phyloP scores from a whole-genome alignment of 2,329 filamentous ascomycete genomes.

The Shiraia bambusicola region DNA sequence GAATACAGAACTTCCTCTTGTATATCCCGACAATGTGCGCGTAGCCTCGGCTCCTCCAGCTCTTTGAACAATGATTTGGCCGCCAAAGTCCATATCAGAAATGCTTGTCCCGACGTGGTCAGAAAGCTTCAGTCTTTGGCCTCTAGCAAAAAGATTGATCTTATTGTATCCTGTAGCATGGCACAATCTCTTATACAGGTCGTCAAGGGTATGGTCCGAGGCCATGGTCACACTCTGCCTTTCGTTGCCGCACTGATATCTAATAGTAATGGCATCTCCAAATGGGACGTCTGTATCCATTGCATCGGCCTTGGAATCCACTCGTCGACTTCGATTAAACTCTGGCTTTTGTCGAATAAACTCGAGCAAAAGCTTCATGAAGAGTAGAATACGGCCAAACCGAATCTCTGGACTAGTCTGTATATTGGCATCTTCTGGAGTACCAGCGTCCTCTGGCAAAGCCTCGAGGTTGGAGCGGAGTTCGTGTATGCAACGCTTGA shows the following conservation, averaged over 20 bases:
- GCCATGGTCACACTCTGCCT: slow-evolving; percentile 67
- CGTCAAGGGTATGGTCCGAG: slow-evolving; percentile 67
- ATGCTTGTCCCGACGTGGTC: slow-evolving; percentile 61
- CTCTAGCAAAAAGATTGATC: slow-evolving; percentile 71
- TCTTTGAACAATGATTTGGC: slow-evolving; percentile 35
- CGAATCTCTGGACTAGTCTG: slow-evolving; percentile 25
- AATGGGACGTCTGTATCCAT: slow-evolving; percentile 53
- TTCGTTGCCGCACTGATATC: slow-evolving; percentile 68
- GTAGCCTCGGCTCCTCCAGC: slow-evolving; percentile 29
- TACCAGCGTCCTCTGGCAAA: slow-evolving; percentile 6
- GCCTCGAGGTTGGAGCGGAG: slow-evolving; percentile 38
- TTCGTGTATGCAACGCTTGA: slow-evolving; percentile 71
- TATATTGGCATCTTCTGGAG: slow-evolving; percentile 5
- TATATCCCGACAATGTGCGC: slow-evolving; percentile 19
- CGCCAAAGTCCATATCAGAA: slow-evolving; percentile 52
- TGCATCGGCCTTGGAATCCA: slow-evolving; percentile 40
- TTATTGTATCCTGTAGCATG: slow-evolving; percentile 74
- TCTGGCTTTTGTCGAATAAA: slow-evolving; percentile 35
- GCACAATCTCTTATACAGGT: slow-evolving; percentile 67
- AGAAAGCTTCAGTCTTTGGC: slow-evolving; percentile 63
- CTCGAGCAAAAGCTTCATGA: slow-evolving; percentile 37
- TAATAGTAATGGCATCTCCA: slow-evolving; percentile 67
- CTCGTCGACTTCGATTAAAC: slow-evolving; percentile 32
- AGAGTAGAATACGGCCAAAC: slow-evolving; percentile 38
- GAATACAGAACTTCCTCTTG: slow-evolving; percentile 52